These are phyloP conservation scores for Zygotorulaspora danielsina DNA, from an alignment of 805 yeast genomes.

Conservation along the genomic window DNA sequence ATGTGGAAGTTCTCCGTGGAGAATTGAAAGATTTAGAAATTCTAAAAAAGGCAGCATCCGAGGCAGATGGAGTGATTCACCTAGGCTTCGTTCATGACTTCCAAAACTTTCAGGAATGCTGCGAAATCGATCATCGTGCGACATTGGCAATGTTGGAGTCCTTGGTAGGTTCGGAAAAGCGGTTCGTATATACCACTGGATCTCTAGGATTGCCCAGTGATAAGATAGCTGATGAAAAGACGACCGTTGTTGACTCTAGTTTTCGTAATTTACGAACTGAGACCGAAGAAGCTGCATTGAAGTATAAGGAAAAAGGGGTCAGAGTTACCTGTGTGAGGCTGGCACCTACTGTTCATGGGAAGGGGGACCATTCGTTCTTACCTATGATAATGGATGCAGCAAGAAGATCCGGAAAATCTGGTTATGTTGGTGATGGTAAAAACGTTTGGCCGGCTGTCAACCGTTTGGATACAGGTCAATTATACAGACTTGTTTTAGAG, in stretches of 20 bases:
- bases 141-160: slow-evolving; percentile 29
- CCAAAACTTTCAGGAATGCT: slow-evolving; percentile 16
- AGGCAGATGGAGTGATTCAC: slow-evolving; percentile 39
- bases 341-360: slow-evolving; percentile 38
- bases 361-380: slow-evolving; percentile 30
- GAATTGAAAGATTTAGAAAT: slow-evolving; percentile 29
- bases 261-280: slow-evolving; percentile 9
- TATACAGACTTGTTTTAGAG: neutral
- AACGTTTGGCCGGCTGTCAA: slow-evolving; percentile 36
- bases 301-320: slow-evolving; percentile 28
- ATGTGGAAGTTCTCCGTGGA: slow-evolving; percentile 30
- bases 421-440: slow-evolving; percentile 37
- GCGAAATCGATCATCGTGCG: slow-evolving; percentile 30
- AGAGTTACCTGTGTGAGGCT: slow-evolving; percentile 28
- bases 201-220: slow-evolving; percentile 8
- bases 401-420: slow-evolving; percentile 32
- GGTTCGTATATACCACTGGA: slow-evolving; percentile 30
- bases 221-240: slow-evolving; percentile 14
- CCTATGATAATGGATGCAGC: slow-evolving; percentile 28
- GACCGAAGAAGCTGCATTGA: slow-evolving; percentile 16
- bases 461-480: slow-evolving; percentile 3
- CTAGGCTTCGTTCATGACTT: slow-evolving; percentile 38
- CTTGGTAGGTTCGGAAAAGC: slow-evolving; percentile 32
- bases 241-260: neutral
- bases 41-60: slow-evolving; percentile 28